These are phyloP conservation scores for Acidiella bohemica DNA, from an alignment of 495 filamentous ascomycete genomes.

Conservation along the genomic window DNA sequence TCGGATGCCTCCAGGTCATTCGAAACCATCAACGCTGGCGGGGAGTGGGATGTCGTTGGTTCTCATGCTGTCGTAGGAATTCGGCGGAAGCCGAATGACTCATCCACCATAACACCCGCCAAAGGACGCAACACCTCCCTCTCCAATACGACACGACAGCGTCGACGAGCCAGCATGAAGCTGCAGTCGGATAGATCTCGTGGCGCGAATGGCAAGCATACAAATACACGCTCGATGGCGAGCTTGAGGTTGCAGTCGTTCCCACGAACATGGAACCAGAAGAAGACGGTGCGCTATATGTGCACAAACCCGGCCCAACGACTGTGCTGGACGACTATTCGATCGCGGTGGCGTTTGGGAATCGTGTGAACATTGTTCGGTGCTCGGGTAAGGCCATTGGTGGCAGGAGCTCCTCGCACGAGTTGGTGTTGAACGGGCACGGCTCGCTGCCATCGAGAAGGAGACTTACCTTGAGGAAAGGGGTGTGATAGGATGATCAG, in stretches of 20 bases:
- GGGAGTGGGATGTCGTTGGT: no score
- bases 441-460: slow-evolving; percentile 5
- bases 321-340: slow-evolving; percentile 41
- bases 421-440: slow-evolving; percentile 6
- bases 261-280: slow-evolving; percentile 11
- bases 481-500: neutral
- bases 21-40: no score
- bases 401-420: neutral
- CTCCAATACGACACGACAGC: neutral
- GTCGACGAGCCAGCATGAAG: neutral
- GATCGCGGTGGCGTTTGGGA: slow-evolving; percentile 53
- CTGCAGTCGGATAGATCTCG: neutral
- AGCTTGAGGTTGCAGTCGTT: slow-evolving; percentile 23
- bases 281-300: slow-evolving; percentile 37
- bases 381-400: neutral
- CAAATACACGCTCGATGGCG: slow-evolving; percentile 40
- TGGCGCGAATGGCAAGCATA: slow-evolving; percentile 62
- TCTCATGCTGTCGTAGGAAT: no score
- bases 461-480: slow-evolving; percentile 5
- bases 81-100: slow-evolving; percentile 18
- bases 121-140: no score
- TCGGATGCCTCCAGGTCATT: no score
- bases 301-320: slow-evolving; percentile 46
- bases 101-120: no score
- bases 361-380: slow-evolving; percentile 50